Percentiles rank a stretch among this genome's conserved stretches.
Conservation (phyloP, 345 rosid genomes). For the Citrus reticulata region DNA sequence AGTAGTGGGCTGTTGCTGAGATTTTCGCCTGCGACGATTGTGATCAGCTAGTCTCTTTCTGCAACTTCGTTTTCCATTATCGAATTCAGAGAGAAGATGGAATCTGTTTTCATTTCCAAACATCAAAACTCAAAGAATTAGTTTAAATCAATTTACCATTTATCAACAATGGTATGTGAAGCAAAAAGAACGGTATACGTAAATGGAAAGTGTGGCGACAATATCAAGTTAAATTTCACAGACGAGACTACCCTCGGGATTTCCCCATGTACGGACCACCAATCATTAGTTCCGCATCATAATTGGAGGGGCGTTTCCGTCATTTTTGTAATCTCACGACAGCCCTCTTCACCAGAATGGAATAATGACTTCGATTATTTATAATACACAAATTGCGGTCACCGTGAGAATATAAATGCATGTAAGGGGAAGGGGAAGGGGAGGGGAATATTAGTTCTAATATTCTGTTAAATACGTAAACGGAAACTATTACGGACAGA, state of each 20-base stretch:
- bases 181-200: not conserved
- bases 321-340: not conserved
- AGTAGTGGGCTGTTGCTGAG: constrained; percentile 37
- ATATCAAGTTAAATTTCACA: constrained; percentile 5
- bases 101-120: constrained; percentile 45
- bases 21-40: constrained; percentile 88
- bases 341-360: not conserved
- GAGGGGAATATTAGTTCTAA: constrained; percentile 6
- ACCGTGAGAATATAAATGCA: constrained; percentile 4
- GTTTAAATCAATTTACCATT: not conserved
- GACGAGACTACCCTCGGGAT: constrained; percentile 49
- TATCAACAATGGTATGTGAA: not conserved
- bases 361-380: too few species aligned
- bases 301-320: constrained; percentile 20
- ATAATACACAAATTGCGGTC: not conserved
- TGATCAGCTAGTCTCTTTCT: constrained; percentile 93
- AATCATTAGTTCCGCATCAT: constrained; percentile 14
- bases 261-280: constrained; percentile 18
- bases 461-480: constrained; percentile 9
- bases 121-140: not conserved
- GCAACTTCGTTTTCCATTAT: constrained; percentile 98
- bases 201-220: not conserved
- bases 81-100: constrained; percentile 87
- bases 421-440: not conserved
- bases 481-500: constrained; percentile 31